Base-by-base conservation (phyloP, 2,329 filamentous ascomycete genomes). In the Xylaria arbuscula region DNA sequence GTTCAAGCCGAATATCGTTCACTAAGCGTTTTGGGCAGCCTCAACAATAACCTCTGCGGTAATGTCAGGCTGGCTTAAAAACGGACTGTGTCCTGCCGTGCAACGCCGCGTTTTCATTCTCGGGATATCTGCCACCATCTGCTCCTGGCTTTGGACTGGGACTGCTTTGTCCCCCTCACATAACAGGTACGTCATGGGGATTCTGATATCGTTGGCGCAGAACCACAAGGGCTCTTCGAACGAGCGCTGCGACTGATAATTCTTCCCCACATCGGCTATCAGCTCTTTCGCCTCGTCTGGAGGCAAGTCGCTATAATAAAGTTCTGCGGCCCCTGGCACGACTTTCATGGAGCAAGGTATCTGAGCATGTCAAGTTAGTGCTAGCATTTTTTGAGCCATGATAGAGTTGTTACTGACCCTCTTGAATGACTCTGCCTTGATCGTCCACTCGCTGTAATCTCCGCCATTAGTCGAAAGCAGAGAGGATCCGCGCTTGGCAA, bases 181-280 rank as follows among this genome's bases (percentile, higher is more conserved):
- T 8, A 67, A 7, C 42, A 70, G 28, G 11, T 64, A 70, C 17
- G 64, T 64, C 60, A 70, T 63, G 11, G 68, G 64, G 24, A 64
- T 63, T 36, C 13, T 24, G 34, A 70, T 60, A n/a, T 70, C 64
- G 8, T 67, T 57, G 36, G 61, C 55, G 17, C 64, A 67, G 5
- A 57, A 64, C 2, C 38, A 48, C 45, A 61, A 8, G 4, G 68
- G 64, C 9, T 70, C 68, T 24, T 67, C 61, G 19, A 62, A 60
- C 10, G 68, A 56, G 10, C 60, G 56, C n/a, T 64, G 64, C 17
- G 68, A 70, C 3, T 70, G 68, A 24, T 54, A 19, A 38, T 45
- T 57, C 2, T 8, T 45, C 32, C 50, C 45, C 6, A 70, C 53
- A 24, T 62, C 64, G 17, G 17, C 42, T 6, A 32, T 13, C 61